Base-by-base conservation (phyloP, 192 early-diverging fungal species). In the Phycomyces blakesleeanus region DNA sequence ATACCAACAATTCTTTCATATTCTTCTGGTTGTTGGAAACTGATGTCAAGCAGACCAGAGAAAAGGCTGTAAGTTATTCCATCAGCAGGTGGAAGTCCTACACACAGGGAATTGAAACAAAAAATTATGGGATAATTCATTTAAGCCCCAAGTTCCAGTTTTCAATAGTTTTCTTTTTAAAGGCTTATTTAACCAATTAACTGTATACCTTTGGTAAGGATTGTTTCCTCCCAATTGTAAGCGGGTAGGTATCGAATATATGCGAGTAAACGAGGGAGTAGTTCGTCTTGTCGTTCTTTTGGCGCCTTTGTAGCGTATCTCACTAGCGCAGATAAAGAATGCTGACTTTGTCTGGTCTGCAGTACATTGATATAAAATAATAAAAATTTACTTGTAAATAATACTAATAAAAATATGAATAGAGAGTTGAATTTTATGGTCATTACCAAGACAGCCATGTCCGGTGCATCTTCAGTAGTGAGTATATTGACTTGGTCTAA, bases 21-120 rank as follows among this genome's bases (percentile, higher is more conserved):
- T 7, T 71, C 66, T 14, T 61, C 50, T 16, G 75, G 63, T 15
- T 66, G 55, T 29, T 75, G 73, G 54, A 69, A 68, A 52, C 65
- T 75, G 34, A 82, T 76, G 10, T 76, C 72, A 49, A 82, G 65
- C 10, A 82, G 71, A 59, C 76, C 71, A 5, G 71, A 57, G 5
- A 74, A 67, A 27, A 82, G 66, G 44, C 74, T 74, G 57, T 62
- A 82, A 2, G 80, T 79, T 21, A 82, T 72, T 21, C 59, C 52
- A 41, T 77, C 76, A 37, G 64, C 38, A 34, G 76, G 72, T 40
- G 68, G 51, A 40, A 59, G 54, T 24, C 61, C 74, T 75, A 22
- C 53, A n/a, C 18, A 24, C 26, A 34, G 3, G 29, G 29, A 34
- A 34, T 34, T 34, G 29, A 34, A 34, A 2, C 2, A 34, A 34